phyloP scores from a whole-genome alignment of 495 filamentous ascomycete genomes.

The Staphylotrichum longicolle region DNA sequence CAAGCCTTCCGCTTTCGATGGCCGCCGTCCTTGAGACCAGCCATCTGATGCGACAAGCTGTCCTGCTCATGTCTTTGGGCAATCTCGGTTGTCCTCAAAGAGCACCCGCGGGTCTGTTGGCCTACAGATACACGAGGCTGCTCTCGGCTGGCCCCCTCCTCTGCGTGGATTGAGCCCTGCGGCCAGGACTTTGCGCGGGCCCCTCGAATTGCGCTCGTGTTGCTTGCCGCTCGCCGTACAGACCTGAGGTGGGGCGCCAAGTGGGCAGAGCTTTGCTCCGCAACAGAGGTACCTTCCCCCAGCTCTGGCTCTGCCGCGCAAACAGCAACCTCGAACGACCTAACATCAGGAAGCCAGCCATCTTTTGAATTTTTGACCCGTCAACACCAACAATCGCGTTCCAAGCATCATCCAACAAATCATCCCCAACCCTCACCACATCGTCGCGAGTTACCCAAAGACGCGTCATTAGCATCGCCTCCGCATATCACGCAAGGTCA shows the following conservation, averaged over 20 bases:
- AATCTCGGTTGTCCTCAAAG: too few species aligned
- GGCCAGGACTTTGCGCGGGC: not conserved
- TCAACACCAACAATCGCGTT: slow-evolving; percentile 37
- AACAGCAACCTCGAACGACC: slow-evolving; percentile 28
- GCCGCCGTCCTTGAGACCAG: too few species aligned
- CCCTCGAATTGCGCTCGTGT: slow-evolving; percentile 18
- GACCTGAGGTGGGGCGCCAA: slow-evolving; percentile 13
- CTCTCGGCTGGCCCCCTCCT: too few species aligned
- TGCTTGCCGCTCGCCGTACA: slow-evolving; percentile 20
- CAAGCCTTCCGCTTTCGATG: too few species aligned
- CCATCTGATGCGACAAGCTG: too few species aligned
- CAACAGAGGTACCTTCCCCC: slow-evolving; percentile 14
- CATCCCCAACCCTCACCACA: slow-evolving; percentile 22
- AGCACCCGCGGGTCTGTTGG: too few species aligned
- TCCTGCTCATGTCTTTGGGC: too few species aligned
- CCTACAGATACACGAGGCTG: too few species aligned
- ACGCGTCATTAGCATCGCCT: slow-evolving; percentile 25
- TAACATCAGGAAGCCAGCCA: slow-evolving; percentile 26
- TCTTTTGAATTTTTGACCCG: slow-evolving; percentile 38
- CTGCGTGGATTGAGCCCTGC: too few species aligned
- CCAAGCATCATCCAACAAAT: slow-evolving; percentile 20
- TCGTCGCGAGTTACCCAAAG: slow-evolving; percentile 11
- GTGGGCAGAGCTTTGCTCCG: slow-evolving; percentile 13
- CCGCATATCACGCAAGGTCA: slow-evolving; percentile 14
- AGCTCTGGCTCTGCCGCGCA: slow-evolving; percentile 19